Percentiles rank a stretch among this genome's conserved stretches.
These are phyloP conservation scores for Cystobasidiopsis lactophilus DNA, from an alignment of 768 basidiomycete genomes.

Conservation along the genomic window DNA sequence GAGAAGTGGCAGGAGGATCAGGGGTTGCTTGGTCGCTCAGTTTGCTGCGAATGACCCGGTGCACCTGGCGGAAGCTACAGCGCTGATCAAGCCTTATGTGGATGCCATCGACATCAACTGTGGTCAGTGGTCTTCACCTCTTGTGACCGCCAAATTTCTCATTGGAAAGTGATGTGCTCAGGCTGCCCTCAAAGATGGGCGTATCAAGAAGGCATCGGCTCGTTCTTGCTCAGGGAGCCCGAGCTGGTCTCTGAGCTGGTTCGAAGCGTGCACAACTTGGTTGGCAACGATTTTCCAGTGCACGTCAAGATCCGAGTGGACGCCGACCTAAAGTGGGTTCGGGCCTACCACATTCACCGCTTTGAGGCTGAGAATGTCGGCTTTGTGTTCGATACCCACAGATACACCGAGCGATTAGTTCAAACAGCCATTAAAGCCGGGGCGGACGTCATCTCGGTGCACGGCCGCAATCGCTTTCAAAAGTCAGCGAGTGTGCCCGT, in stretches of 20 bases:
- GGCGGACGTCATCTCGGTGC: constrained; percentile 29
- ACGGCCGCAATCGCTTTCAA: constrained; percentile 31
- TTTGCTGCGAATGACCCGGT: constrained; percentile 29
- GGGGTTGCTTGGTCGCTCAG: constrained; percentile 29
- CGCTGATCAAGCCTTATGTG: constrained; percentile 28
- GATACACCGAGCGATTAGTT: constrained; percentile 28
- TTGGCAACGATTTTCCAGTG: constrained; percentile 29
- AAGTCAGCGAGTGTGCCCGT: constrained; percentile 27
- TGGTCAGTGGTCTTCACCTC: constrained; percentile 14
- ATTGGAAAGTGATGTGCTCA: constrained; percentile 14
- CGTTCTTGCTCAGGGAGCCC: constrained; percentile 29
- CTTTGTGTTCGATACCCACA: constrained; percentile 6
- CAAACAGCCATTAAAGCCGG: constrained; percentile 27
- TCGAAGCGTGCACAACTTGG: constrained; percentile 25
- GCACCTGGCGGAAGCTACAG: constrained; percentile 29
- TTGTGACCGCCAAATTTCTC: neutral
- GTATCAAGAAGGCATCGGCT: constrained; percentile 30
- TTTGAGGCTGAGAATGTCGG: neutral
- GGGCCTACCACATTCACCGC: neutral
- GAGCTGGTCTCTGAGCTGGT: constrained; percentile 31
- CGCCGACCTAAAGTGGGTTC: constrained; percentile 25
- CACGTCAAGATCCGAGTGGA: constrained; percentile 32
- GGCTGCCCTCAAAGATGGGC: constrained; percentile 31
- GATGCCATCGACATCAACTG: constrained; percentile 34
- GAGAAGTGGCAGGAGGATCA: constrained; percentile 18